Conservation (phyloP, 352 stramenopile species). For the Pythium insidiosum region DNA sequence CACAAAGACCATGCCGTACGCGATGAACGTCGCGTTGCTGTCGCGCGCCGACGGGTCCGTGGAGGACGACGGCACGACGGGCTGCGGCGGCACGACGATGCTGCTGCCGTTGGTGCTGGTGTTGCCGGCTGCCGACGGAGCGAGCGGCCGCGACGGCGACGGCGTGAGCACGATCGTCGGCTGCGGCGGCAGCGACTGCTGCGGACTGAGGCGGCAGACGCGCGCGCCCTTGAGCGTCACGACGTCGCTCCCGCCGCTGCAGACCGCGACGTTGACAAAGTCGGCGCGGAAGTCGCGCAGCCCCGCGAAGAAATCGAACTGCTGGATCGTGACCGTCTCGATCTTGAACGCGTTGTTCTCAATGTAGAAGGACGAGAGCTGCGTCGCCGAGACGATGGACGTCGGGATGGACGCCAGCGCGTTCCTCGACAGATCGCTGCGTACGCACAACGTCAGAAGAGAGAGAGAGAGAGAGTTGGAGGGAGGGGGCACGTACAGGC, state of each 20-base stretch:
- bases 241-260: constrained; percentile 27
- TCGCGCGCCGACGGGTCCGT: not conserved
- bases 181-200: no score
- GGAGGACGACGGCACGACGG: constrained; percentile 5
- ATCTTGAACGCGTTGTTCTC: constrained; percentile 46
- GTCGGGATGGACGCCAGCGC: constrained; percentile 32
- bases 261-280: constrained; percentile 44
- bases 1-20: constrained; percentile 29
- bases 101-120: constrained; percentile 8
- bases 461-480: not conserved
- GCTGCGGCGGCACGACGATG: not conserved
- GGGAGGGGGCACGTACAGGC: constrained; percentile 23
- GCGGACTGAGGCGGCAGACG: constrained; percentile 38
- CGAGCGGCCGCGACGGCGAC: constrained; percentile 20
- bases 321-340: constrained; percentile 28
- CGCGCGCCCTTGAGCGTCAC: constrained; percentile 52
- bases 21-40: constrained; percentile 42
- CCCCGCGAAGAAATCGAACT: constrained; percentile 67
- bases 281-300: constrained; percentile 40
- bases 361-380: constrained; percentile 39
- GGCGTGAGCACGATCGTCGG: no score
- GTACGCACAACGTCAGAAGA: not conserved
- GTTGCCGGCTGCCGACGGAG: constrained; percentile 16
- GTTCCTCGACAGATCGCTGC: constrained; percentile 50
- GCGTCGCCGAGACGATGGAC: constrained; percentile 33